Evolutionary conservation across 345 rosid genomes (phyloP).

Genomic region (Schrenkiella parvula): DNA sequence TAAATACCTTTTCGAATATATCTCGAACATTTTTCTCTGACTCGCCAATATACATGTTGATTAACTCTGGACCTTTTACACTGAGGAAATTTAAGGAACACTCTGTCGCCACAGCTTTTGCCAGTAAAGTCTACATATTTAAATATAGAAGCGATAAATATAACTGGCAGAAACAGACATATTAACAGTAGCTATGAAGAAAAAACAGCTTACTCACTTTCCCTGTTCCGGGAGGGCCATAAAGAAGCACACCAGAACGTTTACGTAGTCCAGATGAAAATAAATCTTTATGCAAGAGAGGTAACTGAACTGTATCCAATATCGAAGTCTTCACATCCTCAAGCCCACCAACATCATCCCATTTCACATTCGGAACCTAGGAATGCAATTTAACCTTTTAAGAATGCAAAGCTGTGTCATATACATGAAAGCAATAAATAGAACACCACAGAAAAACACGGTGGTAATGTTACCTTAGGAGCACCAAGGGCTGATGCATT

Average conservation of each 20-base stretch:
- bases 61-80: constrained; percentile 95
- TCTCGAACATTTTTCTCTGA: constrained; percentile 96
- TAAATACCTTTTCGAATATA: constrained; percentile 81
- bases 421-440: not conserved
- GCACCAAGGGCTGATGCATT: constrained; percentile 92
- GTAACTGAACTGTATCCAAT: constrained; percentile 95
- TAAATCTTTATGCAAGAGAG: constrained; percentile 88
- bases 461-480: constrained; percentile 62
- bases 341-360: constrained; percentile 99
- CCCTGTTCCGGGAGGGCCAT: constrained; percentile 99
- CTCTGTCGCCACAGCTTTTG: constrained; percentile 99
- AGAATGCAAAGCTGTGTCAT: constrained; percentile 4
- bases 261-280: constrained; percentile 94
- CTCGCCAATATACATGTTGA: constrained; percentile 99
- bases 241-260: constrained; percentile 95
- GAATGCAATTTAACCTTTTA: not conserved
- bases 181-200: not conserved
- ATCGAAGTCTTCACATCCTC: constrained; percentile 95
- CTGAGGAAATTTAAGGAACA: constrained; percentile 94
- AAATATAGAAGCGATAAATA: constrained; percentile 14
- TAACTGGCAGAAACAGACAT: not conserved
- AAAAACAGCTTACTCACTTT: constrained; percentile 56
- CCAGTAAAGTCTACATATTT: constrained; percentile 71
- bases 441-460: not conserved
- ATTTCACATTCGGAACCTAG: constrained; percentile 90